Base-by-base conservation (phyloP, 768 basidiomycete genomes). In the Auricularia auricula-judae region DNA sequence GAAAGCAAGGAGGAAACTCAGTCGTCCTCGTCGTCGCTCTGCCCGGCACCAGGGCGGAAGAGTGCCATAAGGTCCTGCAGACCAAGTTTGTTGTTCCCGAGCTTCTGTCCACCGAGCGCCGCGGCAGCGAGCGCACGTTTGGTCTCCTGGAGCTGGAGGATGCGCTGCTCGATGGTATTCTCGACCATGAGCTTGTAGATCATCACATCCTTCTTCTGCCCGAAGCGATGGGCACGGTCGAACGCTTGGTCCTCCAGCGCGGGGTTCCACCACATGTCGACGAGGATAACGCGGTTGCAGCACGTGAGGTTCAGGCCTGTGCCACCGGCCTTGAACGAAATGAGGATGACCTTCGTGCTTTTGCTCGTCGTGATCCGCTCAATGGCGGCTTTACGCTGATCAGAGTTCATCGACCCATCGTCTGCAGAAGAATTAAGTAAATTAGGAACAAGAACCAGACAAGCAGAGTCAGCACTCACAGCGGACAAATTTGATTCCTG, bases 201-300 rank as follows among this genome's bases (percentile, higher is more conserved):
- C 70, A 88, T 84, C 47, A 97, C 95, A 66, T 88, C 83, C 34
- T 87, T 84, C 60, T 79, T 88, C 76, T 98, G 95, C 7, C 96
- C 94, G 65, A 91, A 86, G 63, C 91, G 87, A 79, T 95, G 93
- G 4, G 89, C 86, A 62, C 93, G 86, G 72, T 94, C 94, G 70
- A 94, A 96, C 0, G 94, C 94, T 76, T 98, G 95, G 67, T 96
- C 93, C 83, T 91, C 90, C 3, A 91, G 79, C 0, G 89, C 91
- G 10, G 91, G 91, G 73, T 93, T 89, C 93, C 95, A 98, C 94
- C 95, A 98, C 66, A 94, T 76, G 72, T 97, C 96, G 64, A 93
- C 83, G 3, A 98, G 81, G 68, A 98, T 89, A 44, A 98, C 94
- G 68, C 96, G 92, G 73, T 94, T 96, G 75, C 95, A 98, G 43